Conservation (phyloP, 1,284 basidiomycete genomes). For the Naganishia albida region DNA sequence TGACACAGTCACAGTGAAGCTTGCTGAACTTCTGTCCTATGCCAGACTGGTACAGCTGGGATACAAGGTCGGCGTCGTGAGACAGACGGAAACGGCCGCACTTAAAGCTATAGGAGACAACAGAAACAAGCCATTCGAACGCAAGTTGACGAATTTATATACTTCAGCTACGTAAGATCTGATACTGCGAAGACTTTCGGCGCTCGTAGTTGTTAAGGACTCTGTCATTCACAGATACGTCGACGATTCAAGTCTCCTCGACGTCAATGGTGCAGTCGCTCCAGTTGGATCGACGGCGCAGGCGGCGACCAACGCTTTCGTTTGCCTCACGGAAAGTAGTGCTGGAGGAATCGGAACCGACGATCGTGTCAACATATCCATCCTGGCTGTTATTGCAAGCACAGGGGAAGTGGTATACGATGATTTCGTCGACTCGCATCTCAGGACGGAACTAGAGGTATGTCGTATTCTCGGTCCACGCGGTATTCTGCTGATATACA, state of each 20-base stretch:
- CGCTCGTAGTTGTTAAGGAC: constrained; percentile 27
- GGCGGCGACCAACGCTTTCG: constrained; percentile 50
- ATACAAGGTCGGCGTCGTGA: constrained; percentile 85
- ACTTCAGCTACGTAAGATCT: constrained; percentile 81
- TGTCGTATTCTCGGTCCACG: constrained; percentile 31
- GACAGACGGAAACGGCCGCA: constrained; percentile 93
- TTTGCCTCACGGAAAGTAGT: constrained; percentile 65
- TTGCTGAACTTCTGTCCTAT: not conserved
- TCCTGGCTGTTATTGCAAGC: constrained; percentile 78
- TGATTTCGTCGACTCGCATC: constrained; percentile 69
- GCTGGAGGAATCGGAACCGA: constrained; percentile 60
- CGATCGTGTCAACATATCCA: constrained; percentile 66
- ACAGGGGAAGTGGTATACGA: constrained; percentile 94
- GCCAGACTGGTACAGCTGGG: constrained; percentile 78
- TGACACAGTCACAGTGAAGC: not conserved
- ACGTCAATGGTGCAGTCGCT: constrained; percentile 37
- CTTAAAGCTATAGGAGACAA: constrained; percentile 88
- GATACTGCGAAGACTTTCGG: too few species aligned
- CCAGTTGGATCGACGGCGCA: constrained; percentile 41
- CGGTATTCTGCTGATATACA: not conserved
- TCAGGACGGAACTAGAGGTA: constrained; percentile 29
- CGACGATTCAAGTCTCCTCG: constrained; percentile 47
- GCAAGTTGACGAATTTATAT: constrained; percentile 77
- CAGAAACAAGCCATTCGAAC: constrained; percentile 75
- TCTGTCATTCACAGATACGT: constrained; percentile 44